Evolutionary conservation across 1,139 yeast species (phyloP).

Genomic region (Pichia kudriavzevii): DNA sequence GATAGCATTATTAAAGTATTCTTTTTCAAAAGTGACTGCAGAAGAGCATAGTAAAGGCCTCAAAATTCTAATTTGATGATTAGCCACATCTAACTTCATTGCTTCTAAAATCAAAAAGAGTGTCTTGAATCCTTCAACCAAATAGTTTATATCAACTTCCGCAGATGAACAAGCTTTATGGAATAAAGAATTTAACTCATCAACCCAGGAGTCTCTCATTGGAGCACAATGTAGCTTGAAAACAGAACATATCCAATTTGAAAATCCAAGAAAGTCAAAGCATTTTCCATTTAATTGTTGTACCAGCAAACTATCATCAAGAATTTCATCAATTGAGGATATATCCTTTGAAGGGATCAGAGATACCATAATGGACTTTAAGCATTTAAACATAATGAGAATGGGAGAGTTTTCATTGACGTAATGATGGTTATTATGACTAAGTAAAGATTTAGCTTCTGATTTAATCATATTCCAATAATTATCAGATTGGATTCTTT

Average conservation of each 20-base stretch:
- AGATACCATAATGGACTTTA: conserved; percentile 68
- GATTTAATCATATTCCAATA: conserved; percentile 75
- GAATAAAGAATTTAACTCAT: conserved; percentile 70
- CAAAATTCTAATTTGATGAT: conserved; percentile 81
- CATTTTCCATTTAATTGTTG: conserved; percentile 69
- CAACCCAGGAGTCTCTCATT: conserved; percentile 88
- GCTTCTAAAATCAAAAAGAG: conserved; percentile 84
- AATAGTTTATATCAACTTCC: conserved; percentile 15
- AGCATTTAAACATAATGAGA: conserved; percentile 56
- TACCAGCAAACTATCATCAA: conserved; percentile 69
- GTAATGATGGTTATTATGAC: conserved; percentile 14
- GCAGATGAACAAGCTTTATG: conserved; percentile 48
- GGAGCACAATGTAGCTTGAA: conserved; percentile 90
- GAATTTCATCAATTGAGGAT: conserved; percentile 57
- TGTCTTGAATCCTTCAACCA: conserved; percentile 73
- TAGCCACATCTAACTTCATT: conserved; percentile 94
- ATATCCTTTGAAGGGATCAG: conserved; percentile 77
- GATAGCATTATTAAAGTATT: conserved; percentile 70
- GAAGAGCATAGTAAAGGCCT: conserved; percentile 82
- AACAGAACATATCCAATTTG: conserved; percentile 63
- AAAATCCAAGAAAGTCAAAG: conserved; percentile 59
- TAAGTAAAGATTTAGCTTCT: conserved; percentile 32
- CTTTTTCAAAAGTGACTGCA: conserved; percentile 87
- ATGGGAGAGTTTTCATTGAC: conserved; percentile 36
- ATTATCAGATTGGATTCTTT: conserved; percentile 65